Percentiles rank a stretch among this genome's conserved stretches.
Evolutionary conservation across 192 early-diverging fungal species (phyloP).

Genomic region (Backusella parvicylindrica): DNA sequence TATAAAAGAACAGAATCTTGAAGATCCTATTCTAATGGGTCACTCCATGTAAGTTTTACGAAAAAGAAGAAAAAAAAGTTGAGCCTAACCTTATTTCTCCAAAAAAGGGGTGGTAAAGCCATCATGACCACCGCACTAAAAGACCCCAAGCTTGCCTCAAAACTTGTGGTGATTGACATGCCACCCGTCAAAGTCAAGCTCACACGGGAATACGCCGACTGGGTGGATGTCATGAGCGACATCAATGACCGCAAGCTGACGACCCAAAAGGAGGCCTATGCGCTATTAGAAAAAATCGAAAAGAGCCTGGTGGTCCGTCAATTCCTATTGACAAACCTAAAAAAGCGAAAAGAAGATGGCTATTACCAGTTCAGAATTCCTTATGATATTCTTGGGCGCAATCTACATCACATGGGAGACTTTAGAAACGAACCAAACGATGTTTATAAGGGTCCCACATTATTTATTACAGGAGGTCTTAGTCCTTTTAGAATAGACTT

Average conservation of each 20-base stretch:
- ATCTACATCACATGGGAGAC: constrained; percentile 45
- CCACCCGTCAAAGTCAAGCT: constrained; percentile 50
- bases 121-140: constrained; percentile 66
- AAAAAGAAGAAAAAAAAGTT: not conserved
- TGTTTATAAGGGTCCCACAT: constrained; percentile 54
- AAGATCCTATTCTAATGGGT: constrained; percentile 66
- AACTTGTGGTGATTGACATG: constrained; percentile 67
- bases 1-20: constrained; percentile 54
- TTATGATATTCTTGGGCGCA: constrained; percentile 57
- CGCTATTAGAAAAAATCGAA: constrained; percentile 47
- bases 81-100: not conserved
- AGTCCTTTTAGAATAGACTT: constrained; percentile 63
- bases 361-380: constrained; percentile 71
- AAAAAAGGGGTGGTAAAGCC: constrained; percentile 66
- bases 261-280: constrained; percentile 59
- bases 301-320: constrained; percentile 57
- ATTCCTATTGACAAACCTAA: constrained; percentile 92
- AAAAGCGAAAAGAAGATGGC: constrained; percentile 39
- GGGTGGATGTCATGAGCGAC: constrained; percentile 53
- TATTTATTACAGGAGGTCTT: constrained; percentile 77
- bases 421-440: constrained; percentile 42
- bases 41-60: constrained; percentile 75
- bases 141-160: constrained; percentile 44
- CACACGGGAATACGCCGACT: constrained; percentile 50
- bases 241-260: constrained; percentile 45